Percentiles rank a stretch among this genome's conserved stretches.
These are phyloP conservation scores for Apiospora arundinis DNA, from an alignment of 2,329 filamentous ascomycete species.

Conservation along the genomic window DNA sequence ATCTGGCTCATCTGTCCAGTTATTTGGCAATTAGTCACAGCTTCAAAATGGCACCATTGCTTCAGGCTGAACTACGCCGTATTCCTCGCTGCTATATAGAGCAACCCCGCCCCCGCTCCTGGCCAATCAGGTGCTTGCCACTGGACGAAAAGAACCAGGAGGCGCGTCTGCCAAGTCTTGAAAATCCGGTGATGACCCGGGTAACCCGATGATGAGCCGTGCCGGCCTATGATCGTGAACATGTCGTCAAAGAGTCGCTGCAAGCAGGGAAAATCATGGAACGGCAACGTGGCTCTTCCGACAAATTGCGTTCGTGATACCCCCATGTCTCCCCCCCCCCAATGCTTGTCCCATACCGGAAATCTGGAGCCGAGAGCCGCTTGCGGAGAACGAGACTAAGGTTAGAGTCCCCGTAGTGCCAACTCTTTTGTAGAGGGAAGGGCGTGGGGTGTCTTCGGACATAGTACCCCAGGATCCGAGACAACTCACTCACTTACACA, in stretches of 20 bases:
- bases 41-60: background rate
- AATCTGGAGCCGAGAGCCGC: background rate
- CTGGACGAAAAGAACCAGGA: background rate
- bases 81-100: conserved; percentile 3
- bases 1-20: background rate
- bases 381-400: background rate
- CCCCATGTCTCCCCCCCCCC: background rate
- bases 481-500: too few species aligned
- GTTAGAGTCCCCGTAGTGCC: background rate
- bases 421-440: background rate
- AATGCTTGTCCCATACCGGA: background rate
- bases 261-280: background rate
- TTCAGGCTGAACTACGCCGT: conserved; percentile 5
- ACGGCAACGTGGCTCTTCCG: background rate
- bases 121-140: background rate
- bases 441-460: too few species aligned
- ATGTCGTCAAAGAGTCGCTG: background rate
- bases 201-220: conserved; percentile 6
- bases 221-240: background rate
- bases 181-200: conserved; percentile 15
- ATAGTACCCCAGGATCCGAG: too few species aligned
- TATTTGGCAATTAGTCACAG: background rate
- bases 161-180: background rate
- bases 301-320: background rate
- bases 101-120: background rate